Percentiles rank a stretch among this genome's conserved stretches.
phyloP scores from a whole-genome alignment of 352 stramenopile species.

The Phytophthora tentaculata region DNA sequence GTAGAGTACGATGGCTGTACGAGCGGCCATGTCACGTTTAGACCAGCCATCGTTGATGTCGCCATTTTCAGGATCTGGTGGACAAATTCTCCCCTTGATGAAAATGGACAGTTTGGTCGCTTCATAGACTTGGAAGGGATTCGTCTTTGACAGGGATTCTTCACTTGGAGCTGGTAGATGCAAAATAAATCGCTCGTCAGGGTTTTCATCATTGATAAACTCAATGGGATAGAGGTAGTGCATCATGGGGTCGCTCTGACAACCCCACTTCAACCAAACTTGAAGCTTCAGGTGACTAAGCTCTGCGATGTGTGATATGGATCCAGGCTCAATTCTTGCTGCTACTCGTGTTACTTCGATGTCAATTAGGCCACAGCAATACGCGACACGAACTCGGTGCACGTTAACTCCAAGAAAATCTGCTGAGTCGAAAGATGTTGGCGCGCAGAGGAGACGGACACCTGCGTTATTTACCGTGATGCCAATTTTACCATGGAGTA shows the following conservation, averaged over 20 bases:
- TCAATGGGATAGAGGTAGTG: conserved; percentile 63
- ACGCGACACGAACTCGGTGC: conserved; percentile 42
- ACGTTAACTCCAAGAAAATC: conserved; percentile 65
- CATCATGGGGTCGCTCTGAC: conserved; percentile 27
- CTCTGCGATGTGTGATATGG: conserved; percentile 66
- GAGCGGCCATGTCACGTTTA: conserved; percentile 62
- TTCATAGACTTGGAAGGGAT: conserved; percentile 38
- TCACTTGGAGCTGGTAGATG: neutral
- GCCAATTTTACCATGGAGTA: conserved; percentile 64
- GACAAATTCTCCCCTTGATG: conserved; percentile 51
- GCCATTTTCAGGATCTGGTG: conserved; percentile 21
- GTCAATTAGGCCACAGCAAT: conserved; percentile 38
- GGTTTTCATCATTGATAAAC: conserved; percentile 25
- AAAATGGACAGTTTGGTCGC: conserved; percentile 47
- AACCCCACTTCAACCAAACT: conserved; percentile 55
- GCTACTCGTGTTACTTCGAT: conserved; percentile 54
- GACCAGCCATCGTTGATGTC: conserved; percentile 33
- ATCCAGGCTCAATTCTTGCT: conserved; percentile 73
- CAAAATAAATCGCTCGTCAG: conserved; percentile 20
- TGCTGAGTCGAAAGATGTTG: conserved; percentile 54
- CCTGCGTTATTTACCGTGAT: conserved; percentile 46
- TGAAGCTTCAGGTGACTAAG: conserved; percentile 58
- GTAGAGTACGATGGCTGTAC: conserved; percentile 75
- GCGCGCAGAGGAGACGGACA: conserved; percentile 50
- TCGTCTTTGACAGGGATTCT: neutral